A percentile compares a stretch with the other conserved stretches of the same genome.
Conservation (phyloP, 805 yeast genomes). For the Yamadazyma endophytica region DNA sequence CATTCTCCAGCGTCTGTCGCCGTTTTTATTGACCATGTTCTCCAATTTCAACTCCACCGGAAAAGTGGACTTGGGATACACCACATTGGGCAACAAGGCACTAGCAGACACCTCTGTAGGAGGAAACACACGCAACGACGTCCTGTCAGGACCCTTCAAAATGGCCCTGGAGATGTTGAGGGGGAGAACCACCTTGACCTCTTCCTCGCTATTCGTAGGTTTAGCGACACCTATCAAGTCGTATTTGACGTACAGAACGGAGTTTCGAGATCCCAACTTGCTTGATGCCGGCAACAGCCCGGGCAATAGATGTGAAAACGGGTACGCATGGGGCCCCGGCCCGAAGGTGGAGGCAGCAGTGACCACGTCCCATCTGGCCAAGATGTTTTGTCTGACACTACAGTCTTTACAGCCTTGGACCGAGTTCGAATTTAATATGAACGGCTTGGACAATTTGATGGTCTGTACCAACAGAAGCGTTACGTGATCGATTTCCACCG, state of each 20-base stretch:
- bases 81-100: conserved; percentile 82
- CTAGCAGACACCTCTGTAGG: conserved; percentile 89
- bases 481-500: conserved; percentile 53
- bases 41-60: conserved; percentile 80
- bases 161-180: conserved; percentile 73
- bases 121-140: conserved; percentile 87
- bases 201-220: conserved; percentile 18
- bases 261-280: conserved; percentile 52
- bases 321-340: conserved; percentile 77
- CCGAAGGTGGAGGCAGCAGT: conserved; percentile 53
- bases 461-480: conserved; percentile 70
- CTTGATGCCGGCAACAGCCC: conserved; percentile 83
- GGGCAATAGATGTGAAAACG: conserved; percentile 84
- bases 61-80: conserved; percentile 83
- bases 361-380: conserved; percentile 89
- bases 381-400: conserved; percentile 46
- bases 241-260: conserved; percentile 58
- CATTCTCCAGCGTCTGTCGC: conserved; percentile 83
- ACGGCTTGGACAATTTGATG: conserved; percentile 62
- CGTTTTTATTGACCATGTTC: conserved; percentile 50
- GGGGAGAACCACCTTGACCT: conserved; percentile 50
- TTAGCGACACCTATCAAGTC: conserved; percentile 64
- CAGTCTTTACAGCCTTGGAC: conserved; percentile 59
- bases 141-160: conserved; percentile 76
- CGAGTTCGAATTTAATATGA: conserved; percentile 46